Percentiles rank a stretch among this genome's conserved stretches.
These are phyloP conservation scores for Harringtonia aguacate DNA, from an alignment of 2,329 filamentous ascomycete species.

Conservation along the genomic window DNA sequence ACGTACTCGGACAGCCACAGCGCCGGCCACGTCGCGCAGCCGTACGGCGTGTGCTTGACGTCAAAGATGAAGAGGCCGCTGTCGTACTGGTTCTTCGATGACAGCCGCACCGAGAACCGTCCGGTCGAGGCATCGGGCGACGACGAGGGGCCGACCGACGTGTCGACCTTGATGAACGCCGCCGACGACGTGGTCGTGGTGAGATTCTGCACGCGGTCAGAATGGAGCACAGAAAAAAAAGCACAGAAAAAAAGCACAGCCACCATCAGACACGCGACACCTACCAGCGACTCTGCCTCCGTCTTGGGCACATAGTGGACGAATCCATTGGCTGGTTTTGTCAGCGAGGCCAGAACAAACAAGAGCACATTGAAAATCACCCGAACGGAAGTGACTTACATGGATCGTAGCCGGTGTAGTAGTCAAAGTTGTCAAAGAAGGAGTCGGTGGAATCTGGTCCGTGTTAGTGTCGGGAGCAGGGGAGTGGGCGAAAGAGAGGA, in stretches of 20 bases:
- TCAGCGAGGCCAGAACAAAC: not conserved
- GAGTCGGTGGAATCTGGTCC: conserved; percentile 33
- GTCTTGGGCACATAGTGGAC: conserved; percentile 40
- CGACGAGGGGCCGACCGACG: conserved; percentile 36
- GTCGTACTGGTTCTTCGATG: conserved; percentile 49
- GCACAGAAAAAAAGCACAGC: not conserved
- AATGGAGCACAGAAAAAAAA: not conserved
- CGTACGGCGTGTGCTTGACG: conserved; percentile 50
- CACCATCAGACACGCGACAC: conserved; percentile 2
- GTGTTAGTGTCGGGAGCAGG: not conserved
- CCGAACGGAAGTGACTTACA: conserved; percentile 17
- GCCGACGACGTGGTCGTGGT: conserved; percentile 44
- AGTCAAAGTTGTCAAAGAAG: conserved; percentile 47
- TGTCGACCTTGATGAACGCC: conserved; percentile 51
- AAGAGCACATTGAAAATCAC: not conserved
- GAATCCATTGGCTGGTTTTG: conserved; percentile 28
- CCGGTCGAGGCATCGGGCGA: conserved; percentile 43
- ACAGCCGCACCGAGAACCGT: conserved; percentile 52
- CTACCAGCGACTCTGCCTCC: conserved; percentile 30
- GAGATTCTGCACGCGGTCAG: conserved; percentile 38
- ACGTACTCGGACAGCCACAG: conserved; percentile 50
- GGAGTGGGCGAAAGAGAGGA: too few species aligned
- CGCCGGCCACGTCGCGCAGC: conserved; percentile 55
- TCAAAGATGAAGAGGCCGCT: conserved; percentile 60
- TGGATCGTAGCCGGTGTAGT: conserved; percentile 39